These are phyloP conservation scores for Cephaloascus fragrans DNA, from an alignment of 805 yeast genomes.

Conservation along the genomic window DNA sequence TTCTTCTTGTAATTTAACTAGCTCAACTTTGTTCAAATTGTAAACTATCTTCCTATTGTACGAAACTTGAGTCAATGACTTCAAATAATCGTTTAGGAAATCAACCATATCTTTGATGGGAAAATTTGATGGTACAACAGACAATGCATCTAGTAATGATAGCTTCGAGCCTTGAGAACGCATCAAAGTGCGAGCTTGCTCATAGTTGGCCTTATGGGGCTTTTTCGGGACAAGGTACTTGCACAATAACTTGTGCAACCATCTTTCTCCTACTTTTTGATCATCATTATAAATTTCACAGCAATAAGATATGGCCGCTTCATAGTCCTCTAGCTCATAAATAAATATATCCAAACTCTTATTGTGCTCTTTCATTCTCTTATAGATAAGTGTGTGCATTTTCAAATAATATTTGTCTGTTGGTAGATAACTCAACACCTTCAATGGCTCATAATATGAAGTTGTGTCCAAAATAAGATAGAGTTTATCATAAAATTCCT, in stretches of 20 bases:
- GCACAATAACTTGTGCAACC: constrained; percentile 42
- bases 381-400: constrained; percentile 48
- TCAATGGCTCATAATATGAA: constrained; percentile 24
- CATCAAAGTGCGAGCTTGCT: constrained; percentile 29
- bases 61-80: constrained; percentile 26
- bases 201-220: constrained; percentile 21
- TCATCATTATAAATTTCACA: constrained; percentile 31
- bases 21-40: constrained; percentile 44
- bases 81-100: constrained; percentile 36
- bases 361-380: constrained; percentile 49
- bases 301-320: constrained; percentile 55
- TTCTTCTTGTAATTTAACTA: constrained; percentile 34
- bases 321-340: constrained; percentile 44
- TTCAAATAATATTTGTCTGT: constrained; percentile 22
- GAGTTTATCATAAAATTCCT: constrained; percentile 18
- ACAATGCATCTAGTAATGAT: constrained; percentile 19
- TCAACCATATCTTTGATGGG: constrained; percentile 17
- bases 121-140: constrained; percentile 3
- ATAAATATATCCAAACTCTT: constrained; percentile 55
- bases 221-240: constrained; percentile 26
- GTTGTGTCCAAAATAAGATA: constrained; percentile 20
- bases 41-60: constrained; percentile 30
- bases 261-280: constrained; percentile 24
- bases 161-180: constrained; percentile 36
- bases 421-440: constrained; percentile 21